Conservation (phyloP, 805 yeast species). For the Suhomyces emberorum region DNA sequence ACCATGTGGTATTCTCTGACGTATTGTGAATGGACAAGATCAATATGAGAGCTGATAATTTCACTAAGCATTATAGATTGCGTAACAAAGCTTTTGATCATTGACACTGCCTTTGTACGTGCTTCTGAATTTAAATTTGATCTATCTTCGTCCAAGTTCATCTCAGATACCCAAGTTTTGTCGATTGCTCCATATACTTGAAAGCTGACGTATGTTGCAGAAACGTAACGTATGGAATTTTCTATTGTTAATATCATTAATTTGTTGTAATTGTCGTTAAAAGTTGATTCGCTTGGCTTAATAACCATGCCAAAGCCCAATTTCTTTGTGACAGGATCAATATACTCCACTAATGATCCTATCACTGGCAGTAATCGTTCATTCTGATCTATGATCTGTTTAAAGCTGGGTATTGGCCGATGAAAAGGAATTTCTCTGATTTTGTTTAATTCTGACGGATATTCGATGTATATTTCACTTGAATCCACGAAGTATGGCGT, state of each 20-base stretch:
- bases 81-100: conserved; percentile 25
- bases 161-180: conserved; percentile 14
- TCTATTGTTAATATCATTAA: conserved; percentile 29
- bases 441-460: too few relatives aligned
- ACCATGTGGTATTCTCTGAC: conserved; percentile 12
- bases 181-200: conserved; percentile 27
- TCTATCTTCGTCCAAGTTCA: conserved; percentile 19
- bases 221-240: conserved; percentile 27
- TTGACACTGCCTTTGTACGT: conserved; percentile 18
- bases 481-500: conserved; percentile 6
- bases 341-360: conserved; percentile 42
- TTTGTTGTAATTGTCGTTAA: conserved; percentile 32
- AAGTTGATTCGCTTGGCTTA: conserved; percentile 26
- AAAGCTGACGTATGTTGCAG: conserved; percentile 28
- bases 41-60: conserved; percentile 14
- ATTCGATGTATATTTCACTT: too few relatives aligned
- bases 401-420: conserved; percentile 7
- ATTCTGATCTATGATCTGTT: conserved; percentile 15
- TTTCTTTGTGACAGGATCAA: conserved; percentile 12
- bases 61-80: conserved; percentile 12
- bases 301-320: conserved; percentile 37
- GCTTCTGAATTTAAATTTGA: conserved; percentile 16
- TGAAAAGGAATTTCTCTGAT: too few relatives aligned
- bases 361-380: conserved; percentile 15
- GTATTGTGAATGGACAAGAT: conserved; percentile 22